These are phyloP conservation scores for Chaetoceros muelleri DNA, from an alignment of 108 stramenopile genomes.

Conservation along the genomic window DNA sequence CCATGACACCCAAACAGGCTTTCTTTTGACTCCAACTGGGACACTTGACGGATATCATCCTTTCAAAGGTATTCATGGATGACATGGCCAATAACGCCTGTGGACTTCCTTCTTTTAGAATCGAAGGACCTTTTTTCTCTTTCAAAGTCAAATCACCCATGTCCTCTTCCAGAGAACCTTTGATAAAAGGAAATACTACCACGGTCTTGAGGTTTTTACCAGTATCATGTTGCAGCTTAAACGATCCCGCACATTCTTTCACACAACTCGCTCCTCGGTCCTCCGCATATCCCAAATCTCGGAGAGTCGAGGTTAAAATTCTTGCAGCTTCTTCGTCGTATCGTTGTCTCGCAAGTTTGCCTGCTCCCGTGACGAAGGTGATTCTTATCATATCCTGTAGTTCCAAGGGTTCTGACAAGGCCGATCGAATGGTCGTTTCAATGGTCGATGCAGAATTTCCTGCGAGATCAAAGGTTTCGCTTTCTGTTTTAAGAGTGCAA, in stretches of 20 bases:
- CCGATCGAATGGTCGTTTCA: conserved; percentile 36
- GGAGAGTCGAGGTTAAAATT: conserved; percentile 65
- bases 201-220: conserved; percentile 92
- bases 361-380: conserved; percentile 82
- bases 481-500: conserved; percentile 37
- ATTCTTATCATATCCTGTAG: conserved; percentile 71
- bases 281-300: conserved; percentile 74
- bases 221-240: conserved; percentile 93
- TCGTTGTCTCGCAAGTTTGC: conserved; percentile 73
- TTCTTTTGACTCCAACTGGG: conserved; percentile 84
- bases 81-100: conserved; percentile 60
- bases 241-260: conserved; percentile 72
- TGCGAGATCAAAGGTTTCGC: conserved; percentile 74
- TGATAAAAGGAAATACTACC: conserved; percentile 81
- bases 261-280: conserved; percentile 81
- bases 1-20: conserved; percentile 36
- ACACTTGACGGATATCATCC: conserved; percentile 43
- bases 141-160: conserved; percentile 3
- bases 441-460: conserved; percentile 50
- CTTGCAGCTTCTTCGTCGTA: conserved; percentile 83
- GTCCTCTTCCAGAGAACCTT: conserved; percentile 1
- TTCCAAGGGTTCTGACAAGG: conserved; percentile 53
- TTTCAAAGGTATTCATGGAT: conserved; percentile 49
- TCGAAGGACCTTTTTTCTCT: not conserved
- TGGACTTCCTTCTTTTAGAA: conserved; percentile 40